Evolutionary conservation across 805 yeast genomes (phyloP).

Genomic region (Ogataea minuta): DNA sequence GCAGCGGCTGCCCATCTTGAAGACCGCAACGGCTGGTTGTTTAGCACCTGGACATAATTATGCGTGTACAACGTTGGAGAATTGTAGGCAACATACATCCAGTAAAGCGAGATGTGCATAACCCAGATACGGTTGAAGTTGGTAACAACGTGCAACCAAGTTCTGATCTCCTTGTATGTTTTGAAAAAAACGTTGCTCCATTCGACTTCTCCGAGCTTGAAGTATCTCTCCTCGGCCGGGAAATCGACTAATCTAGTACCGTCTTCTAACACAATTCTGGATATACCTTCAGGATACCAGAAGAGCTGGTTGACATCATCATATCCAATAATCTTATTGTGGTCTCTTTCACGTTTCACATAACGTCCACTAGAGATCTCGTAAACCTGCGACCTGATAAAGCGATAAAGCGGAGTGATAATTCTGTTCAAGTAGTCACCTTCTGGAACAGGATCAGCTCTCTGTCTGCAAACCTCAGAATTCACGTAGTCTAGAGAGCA

Average conservation of each 20-base stretch:
- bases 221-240: slow-evolving; percentile 86
- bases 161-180: slow-evolving; percentile 92
- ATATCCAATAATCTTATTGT: slow-evolving; percentile 80
- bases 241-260: slow-evolving; percentile 89
- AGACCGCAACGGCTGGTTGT: slow-evolving; percentile 87
- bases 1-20: slow-evolving; percentile 92
- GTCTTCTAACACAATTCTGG: slow-evolving; percentile 86
- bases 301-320: slow-evolving; percentile 98
- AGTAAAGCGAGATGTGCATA: slow-evolving; percentile 81
- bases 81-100: slow-evolving; percentile 95
- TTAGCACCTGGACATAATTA: slow-evolving; percentile 75
- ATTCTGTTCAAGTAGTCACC: slow-evolving; percentile 91
- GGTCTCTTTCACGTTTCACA: slow-evolving; percentile 83
- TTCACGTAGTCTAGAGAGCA: slow-evolving; percentile 87
- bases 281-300: slow-evolving; percentile 99
- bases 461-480: slow-evolving; percentile 89
- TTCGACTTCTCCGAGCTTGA: slow-evolving; percentile 84
- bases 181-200: slow-evolving; percentile 94
- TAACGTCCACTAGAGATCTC: slow-evolving; percentile 80
- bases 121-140: slow-evolving; percentile 99
- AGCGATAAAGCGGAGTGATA: slow-evolving; percentile 85
- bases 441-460: slow-evolving; percentile 78
- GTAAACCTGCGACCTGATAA: slow-evolving; percentile 76
- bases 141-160: slow-evolving; percentile 94
- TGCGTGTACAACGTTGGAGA: slow-evolving; percentile 89